These are phyloP conservation scores for Elaeagnus macrophylla DNA, from an alignment of 306 rosid species.

Conservation along the genomic window DNA sequence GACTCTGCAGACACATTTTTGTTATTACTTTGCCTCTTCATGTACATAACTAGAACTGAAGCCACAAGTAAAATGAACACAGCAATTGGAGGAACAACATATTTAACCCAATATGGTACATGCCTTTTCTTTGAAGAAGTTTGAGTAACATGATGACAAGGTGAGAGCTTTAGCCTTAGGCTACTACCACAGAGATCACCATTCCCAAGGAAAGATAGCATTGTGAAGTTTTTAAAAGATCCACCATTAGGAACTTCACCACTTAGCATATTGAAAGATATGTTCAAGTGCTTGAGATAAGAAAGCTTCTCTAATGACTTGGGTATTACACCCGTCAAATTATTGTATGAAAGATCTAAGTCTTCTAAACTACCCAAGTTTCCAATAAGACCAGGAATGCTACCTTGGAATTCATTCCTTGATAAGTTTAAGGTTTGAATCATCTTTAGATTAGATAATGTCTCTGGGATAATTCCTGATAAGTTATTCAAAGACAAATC, in stretches of 20 bases:
- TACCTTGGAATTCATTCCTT: neutral
- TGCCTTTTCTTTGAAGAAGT: neutral
- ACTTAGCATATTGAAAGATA: neutral
- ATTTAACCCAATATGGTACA: neutral
- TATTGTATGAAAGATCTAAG: neutral
- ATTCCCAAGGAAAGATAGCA: neutral
- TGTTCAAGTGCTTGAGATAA: neutral
- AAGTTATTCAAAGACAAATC: neutral
- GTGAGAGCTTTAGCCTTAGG: neutral
- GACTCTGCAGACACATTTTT: neutral
- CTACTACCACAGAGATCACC: constrained; percentile 4
- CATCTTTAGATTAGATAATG: neutral
- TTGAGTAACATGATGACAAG: neutral
- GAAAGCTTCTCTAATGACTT: constrained; percentile 1
- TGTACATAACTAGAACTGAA: neutral
- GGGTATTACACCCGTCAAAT: neutral
- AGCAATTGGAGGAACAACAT: neutral
- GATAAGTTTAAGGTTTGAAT: neutral
- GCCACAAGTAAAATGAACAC: neutral
- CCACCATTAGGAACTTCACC: neutral
- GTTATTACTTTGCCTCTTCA: neutral
- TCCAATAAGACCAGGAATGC: neutral
- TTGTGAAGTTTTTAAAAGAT: constrained; percentile 4
- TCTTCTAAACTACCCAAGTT: neutral
- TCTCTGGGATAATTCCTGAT: neutral